Conservation (phyloP, 148 eudicot genomes). For the Rhododendron simsii region DNA sequence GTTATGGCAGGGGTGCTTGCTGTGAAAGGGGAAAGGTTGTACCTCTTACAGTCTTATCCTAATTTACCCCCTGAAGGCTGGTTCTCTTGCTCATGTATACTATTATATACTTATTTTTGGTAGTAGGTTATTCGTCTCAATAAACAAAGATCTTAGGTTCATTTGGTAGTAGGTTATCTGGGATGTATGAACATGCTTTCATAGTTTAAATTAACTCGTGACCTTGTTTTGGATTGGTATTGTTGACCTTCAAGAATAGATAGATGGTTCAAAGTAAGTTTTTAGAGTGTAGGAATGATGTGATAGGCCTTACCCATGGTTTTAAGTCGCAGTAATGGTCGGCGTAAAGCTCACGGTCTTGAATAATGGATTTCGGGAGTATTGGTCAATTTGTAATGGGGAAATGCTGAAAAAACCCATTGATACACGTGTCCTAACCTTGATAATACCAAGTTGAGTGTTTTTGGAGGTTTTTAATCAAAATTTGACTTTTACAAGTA, state of each 20-base stretch:
- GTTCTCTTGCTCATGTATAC: neutral
- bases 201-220: neutral
- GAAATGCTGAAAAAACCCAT: no score
- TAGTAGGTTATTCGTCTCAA: neutral
- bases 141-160: neutral
- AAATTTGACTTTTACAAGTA: no score
- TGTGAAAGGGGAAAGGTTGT: conserved; percentile 89
- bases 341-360: no score
- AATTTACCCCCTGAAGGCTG: neutral
- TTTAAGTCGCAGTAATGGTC: no score
- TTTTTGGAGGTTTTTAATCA: no score
- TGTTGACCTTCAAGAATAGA: neutral
- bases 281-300: neutral
- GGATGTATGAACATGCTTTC: neutral
- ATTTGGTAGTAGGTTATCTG: no score
- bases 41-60: neutral
- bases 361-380: no score
- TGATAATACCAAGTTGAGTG: no score
- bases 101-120: neutral
- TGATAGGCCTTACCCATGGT: neutral
- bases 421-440: no score
- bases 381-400: no score
- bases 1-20: conserved; percentile 97
- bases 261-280: neutral
- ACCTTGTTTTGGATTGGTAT: neutral